Base-by-base conservation (phyloP, 768 basidiomycete species). In the Lactarius trivialis region DNA sequence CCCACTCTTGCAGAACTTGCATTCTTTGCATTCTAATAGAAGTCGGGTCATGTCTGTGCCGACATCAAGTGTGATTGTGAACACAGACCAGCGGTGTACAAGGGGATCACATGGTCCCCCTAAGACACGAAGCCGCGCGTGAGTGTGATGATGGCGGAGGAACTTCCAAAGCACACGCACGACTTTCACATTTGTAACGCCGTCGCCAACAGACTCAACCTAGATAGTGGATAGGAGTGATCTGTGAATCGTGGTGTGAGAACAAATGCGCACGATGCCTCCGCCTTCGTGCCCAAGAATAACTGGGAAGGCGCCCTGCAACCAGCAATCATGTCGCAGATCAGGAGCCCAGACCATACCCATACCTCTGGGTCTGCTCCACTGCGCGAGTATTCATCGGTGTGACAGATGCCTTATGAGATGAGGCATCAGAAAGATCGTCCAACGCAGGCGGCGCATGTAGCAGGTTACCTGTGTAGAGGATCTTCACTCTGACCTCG, bases 201-300 rank as follows among this genome's bases (percentile, higher is more conserved):
- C 93, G 73, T 93, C 91, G 45, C 97, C 97, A 32, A 99, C 81
- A n/a, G 91, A 93, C 78, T 99, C 97, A 65, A 98, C 94, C 91
- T 94, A 67, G 50, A 30, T 26, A 34, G 21, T 92, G 65, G 30
- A 15, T 9, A 21, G 26, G 15, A 33, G 48, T 58, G 49, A 60
- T 63, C 49, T 41, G 36, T 43, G 55, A 34, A 34, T 57, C 51
- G 32, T 4, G 60, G 32, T n/a, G 32, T n/a, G 36, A 15, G 14
- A 12, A 55, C 53, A 1, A 7, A n/a, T 53, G 76, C 89, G 73
- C 69, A 89, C 93, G 55, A 94, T 79, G 52, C 92, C 93, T 64
- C 92, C 93, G 60, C 95, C 94, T 77, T 97, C 95, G 72, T 97
- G 94, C 33, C 93, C 94, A 63, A 98, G 85, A 71, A 98, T 93